Base-by-base conservation (phyloP, 306 rosid species). In the Carpinus viminea region DNA sequence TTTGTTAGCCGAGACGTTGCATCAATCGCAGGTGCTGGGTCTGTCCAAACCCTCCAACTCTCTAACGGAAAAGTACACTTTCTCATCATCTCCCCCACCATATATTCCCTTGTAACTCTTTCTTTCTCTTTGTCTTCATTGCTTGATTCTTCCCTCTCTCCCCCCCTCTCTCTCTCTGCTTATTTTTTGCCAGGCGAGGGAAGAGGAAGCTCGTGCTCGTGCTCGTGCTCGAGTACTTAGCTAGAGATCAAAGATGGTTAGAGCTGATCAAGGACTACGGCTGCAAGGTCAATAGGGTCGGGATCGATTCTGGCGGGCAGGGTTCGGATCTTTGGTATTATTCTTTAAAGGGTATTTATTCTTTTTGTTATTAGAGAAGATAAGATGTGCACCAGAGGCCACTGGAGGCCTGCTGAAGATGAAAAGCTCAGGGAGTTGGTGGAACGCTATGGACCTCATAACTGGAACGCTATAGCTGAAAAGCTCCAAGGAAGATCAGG, bases 391-490 rank as follows among this genome's bases (percentile, higher is more conserved):
- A 93, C 90, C 66, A 91, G 99, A 88, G 99, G 99, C 53, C 99
- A 95, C 78, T 95, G 99, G 99, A 88, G 97, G 76, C 98, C 99
- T 26, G 93, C 98, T 2, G 98, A 95, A 76, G 98, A 95, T 73
- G 96, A 93, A 72, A 91, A 89, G 78, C 98, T 95, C 48, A 74
- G 87, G 54, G 97, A 90, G 84, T 82, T 95, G 88, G 99, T 95
- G 81, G 92, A 89, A 78, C 90, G 87, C n/a, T 86, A 86, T 83
- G 99, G 98, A n/a, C 97, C 99, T 76, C 99, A 95, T 80, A 95
- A 95, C 66, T 95, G 99, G 99, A 95, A 95, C 93, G 92, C 96
- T 87, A 95, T 95, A 86, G 97, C 99, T 38, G 94, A 91, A 82
- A 91, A 91, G 86, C 94, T 95, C 13, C 88, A 88, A 81, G 97